Evolutionary conservation across 2,329 filamentous ascomycete species (phyloP).

Genomic region (Colletotrichum simmondsii): DNA sequence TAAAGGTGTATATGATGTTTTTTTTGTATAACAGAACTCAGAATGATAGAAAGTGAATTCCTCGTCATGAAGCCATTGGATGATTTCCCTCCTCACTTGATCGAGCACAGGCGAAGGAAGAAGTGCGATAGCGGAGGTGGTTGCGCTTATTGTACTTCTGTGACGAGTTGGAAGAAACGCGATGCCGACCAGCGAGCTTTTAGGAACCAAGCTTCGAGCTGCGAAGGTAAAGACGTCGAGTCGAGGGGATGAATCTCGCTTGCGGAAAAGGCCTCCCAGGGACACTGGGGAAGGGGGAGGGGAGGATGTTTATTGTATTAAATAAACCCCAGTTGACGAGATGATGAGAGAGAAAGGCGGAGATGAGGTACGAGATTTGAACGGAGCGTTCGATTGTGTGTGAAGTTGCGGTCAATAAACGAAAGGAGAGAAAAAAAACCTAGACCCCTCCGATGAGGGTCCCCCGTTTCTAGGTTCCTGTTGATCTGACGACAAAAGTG

Average conservation of each 20-base stretch:
- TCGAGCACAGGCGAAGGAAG: background rate
- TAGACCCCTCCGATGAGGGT: slow-evolving; percentile 10
- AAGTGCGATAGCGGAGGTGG: background rate
- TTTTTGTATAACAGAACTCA: slow-evolving; percentile 15
- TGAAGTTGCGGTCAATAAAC: slow-evolving; percentile 27
- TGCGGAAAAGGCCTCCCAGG: slow-evolving; percentile 14
- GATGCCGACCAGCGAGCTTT: slow-evolving; percentile 30
- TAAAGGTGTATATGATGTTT: slow-evolving; percentile 1
- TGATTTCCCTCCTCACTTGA: slow-evolving; percentile 26
- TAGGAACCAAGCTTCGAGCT: slow-evolving; percentile 31
- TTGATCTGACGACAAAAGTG: slow-evolving; percentile 32
- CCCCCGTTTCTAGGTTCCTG: slow-evolving; percentile 3
- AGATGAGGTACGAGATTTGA: slow-evolving; percentile 17
- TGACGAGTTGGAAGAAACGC: background rate
- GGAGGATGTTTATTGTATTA: background rate
- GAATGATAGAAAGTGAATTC: slow-evolving; percentile 17
- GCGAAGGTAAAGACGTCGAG: slow-evolving; percentile 14
- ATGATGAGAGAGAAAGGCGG: slow-evolving; percentile 22
- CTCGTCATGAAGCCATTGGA: slow-evolving; percentile 25
- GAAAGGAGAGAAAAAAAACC: slow-evolving; percentile 7
- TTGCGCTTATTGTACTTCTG: background rate
- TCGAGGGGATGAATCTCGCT: background rate
- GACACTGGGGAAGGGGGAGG: background rate
- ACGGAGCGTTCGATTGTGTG: slow-evolving; percentile 4
- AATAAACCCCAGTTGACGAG: slow-evolving; percentile 22